Evolutionary conservation across 352 stramenopile species (phyloP), one percentile per base, ranked within the genome.

Genomic region (Saprolegnia diclina): DNA sequence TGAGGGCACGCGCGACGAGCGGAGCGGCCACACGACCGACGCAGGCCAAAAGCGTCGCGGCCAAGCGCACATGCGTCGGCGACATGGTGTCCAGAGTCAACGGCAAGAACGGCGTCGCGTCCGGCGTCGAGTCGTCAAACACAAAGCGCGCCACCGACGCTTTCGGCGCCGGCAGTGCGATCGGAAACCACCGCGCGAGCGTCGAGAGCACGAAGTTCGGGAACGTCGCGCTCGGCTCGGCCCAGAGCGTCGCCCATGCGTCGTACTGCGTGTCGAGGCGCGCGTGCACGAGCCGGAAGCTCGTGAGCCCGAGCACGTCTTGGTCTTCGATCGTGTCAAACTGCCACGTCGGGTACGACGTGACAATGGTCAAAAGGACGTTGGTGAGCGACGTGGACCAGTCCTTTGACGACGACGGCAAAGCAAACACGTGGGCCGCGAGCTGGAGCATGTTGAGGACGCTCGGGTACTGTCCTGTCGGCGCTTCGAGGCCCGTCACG

Each of bases 31-130:
- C 52, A 4, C 4, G 35, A 14, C 1, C 1, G 3, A 59, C 52
- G n/a, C 52, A 59, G 11, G 11, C 24, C 16, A 59, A 59, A 9
- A 59, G 24, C 35, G 52, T 24, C 35, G 11, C 3, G n/a, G 35
- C 35, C 1, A 13, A 24, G 13, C 16, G 52, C 7, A 9, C 24
- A 9, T 59, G 24, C 35, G n/a, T 19, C 11, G 52, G 11, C 19
- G 52, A 40, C 24, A 42, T 16, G 11, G 52, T 14, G 11, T 16
- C 11, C 24, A 59, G 3, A 11, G 24, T 59, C 35, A 59, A 16
- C 3, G 52, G 52, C 52, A 59, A 59, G n/a, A 59, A 59, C 35
- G 52, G 52, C 52, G 35, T 42, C 16, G 52, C 35, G 11, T 59
- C 52, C 3, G 24, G 11, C 35, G 52, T 59, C 52, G 52, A 42